phyloP scores from a whole-genome alignment of 75 land plant genomes.

The Selaginella moellendorffii region DNA sequence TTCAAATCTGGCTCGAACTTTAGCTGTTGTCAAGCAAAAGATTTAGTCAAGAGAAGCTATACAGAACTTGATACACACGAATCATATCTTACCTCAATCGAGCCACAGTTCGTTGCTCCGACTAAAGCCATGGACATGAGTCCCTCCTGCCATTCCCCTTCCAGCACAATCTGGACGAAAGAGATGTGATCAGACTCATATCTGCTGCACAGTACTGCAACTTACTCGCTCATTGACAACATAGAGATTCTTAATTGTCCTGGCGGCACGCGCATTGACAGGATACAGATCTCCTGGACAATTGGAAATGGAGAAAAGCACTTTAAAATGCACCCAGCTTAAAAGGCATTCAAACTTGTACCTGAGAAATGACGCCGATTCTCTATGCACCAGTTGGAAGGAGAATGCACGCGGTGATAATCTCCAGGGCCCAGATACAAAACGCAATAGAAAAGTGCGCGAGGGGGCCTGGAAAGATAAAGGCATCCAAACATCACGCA shows the following conservation, averaged over 20 bases:
- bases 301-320: neutral
- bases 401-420: slow-evolving; percentile 92
- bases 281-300: slow-evolving; percentile 66
- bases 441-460: slow-evolving; percentile 87
- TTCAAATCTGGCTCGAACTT: slow-evolving; percentile 64
- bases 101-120: slow-evolving; percentile 94
- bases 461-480: slow-evolving; percentile 44
- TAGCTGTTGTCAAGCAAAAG: no score
- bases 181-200: neutral
- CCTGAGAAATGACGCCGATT: slow-evolving; percentile 81
- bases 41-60: no score
- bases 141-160: slow-evolving; percentile 84
- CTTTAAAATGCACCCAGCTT: neutral
- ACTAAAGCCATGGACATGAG: slow-evolving; percentile 78
- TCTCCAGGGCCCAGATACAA: slow-evolving; percentile 92
- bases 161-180: slow-evolving; percentile 60
- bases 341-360: slow-evolving; percentile 8
- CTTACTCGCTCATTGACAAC: slow-evolving; percentile 95
- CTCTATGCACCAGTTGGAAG: slow-evolving; percentile 74
- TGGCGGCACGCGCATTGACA: slow-evolving; percentile 79
- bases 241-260: slow-evolving; percentile 77
- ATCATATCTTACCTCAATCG: slow-evolving; percentile 81
- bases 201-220: no score
- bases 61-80: no score
- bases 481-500: no score